Percentiles rank a stretch among this genome's conserved stretches.
Evolutionary conservation across 2,329 filamentous ascomycete species (phyloP).

Genomic region (Emmonsiellopsis sp.): DNA sequence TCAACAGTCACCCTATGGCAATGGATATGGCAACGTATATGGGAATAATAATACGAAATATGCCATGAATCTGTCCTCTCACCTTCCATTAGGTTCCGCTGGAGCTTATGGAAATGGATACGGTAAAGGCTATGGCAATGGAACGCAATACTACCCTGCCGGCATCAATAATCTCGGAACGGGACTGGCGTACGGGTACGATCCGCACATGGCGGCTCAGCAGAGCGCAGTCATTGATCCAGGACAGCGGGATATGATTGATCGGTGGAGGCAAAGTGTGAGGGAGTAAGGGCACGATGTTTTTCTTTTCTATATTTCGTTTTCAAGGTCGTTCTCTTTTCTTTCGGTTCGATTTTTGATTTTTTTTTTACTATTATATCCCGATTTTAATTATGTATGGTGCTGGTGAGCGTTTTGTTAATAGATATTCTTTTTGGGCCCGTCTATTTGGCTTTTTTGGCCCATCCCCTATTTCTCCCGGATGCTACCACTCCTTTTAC

Average conservation of each 20-base stretch:
- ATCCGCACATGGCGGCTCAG: not conserved
- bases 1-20: not conserved
- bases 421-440: too few species aligned
- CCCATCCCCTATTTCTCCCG: too few species aligned
- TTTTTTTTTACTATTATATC: not conserved
- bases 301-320: not conserved
- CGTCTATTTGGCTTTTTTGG: too few species aligned
- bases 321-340: not conserved
- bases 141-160: not conserved
- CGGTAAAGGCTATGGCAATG: conserved; percentile 15
- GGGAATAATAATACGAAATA: not conserved
- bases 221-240: conserved; percentile 32
- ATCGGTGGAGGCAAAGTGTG: conserved; percentile 48
- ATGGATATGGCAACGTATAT: not conserved
- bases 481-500: too few species aligned
- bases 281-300: not conserved
- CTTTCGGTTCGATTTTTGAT: conserved; percentile 6
- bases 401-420: too few species aligned
- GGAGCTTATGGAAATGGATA: not conserved
- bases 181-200: not conserved
- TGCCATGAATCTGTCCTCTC: not conserved
- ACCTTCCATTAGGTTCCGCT: not conserved
- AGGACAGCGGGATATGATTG: conserved; percentile 48
- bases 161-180: not conserved
- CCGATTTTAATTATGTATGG: too few species aligned